These are phyloP conservation scores for Carex littledalei DNA, from an alignment of 176 grass and related monocot genomes.

Conservation along the genomic window DNA sequence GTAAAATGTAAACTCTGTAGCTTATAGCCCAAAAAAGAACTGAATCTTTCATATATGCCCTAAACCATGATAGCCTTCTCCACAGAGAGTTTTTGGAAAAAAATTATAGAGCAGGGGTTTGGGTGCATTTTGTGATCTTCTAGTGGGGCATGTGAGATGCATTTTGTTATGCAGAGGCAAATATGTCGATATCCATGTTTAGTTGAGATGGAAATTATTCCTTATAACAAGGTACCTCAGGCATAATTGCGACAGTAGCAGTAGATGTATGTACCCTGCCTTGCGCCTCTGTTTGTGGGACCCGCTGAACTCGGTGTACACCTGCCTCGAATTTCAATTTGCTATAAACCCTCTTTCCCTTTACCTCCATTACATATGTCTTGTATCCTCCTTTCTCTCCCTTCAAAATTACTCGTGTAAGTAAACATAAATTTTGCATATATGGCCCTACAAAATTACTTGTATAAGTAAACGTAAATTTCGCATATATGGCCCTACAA, in stretches of 20 bases:
- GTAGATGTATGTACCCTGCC: slow-evolving; percentile 95
- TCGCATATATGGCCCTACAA: background rate
- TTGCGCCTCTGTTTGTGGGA: slow-evolving; percentile 84
- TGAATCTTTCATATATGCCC: background rate
- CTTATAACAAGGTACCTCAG: slow-evolving; percentile 47
- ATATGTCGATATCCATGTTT: background rate
- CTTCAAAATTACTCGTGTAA: slow-evolving; percentile 32
- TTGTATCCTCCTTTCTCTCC: slow-evolving; percentile 95
- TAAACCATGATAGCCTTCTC: background rate
- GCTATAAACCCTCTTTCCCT: slow-evolving; percentile 81
- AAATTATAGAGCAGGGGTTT: background rate
- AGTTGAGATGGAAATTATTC: background rate
- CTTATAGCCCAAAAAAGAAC: background rate
- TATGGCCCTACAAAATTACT: background rate
- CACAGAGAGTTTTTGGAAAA: background rate
- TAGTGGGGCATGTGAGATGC: background rate
- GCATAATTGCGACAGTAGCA: slow-evolving; percentile 95
- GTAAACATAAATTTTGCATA: slow-evolving; percentile 17
- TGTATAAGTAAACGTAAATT: slow-evolving; percentile 17
- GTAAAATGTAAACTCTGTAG: background rate
- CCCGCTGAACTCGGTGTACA: slow-evolving; percentile 92
- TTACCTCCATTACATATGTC: slow-evolving; percentile 88
- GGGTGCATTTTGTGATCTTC: background rate
- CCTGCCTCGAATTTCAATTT: slow-evolving; percentile 96
- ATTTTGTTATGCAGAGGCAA: background rate